Evolutionary conservation across 2,329 filamentous ascomycete genomes (phyloP).

Genomic region (Trichophaea hybrida): DNA sequence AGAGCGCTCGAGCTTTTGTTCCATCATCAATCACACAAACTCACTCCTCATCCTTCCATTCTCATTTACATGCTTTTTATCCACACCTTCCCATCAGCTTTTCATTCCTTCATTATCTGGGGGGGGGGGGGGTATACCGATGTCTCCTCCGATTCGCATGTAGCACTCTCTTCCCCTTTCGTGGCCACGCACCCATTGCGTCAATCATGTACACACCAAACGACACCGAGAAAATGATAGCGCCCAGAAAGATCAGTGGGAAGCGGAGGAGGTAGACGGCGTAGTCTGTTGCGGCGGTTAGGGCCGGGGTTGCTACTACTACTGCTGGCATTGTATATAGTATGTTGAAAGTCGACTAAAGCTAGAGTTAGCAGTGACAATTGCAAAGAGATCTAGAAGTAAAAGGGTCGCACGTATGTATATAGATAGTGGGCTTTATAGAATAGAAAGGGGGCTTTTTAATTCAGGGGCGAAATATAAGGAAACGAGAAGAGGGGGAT

Average conservation of each 20-base stretch:
- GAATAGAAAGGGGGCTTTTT: no score
- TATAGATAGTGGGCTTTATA: not conserved
- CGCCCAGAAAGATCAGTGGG: not conserved
- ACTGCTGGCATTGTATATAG: not conserved
- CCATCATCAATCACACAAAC: no score
- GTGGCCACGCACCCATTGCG: not conserved
- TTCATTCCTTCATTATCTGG: no score
- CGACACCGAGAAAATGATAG: not conserved
- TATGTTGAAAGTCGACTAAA: not conserved
- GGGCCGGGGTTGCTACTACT: not conserved
- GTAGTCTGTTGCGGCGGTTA: not conserved
- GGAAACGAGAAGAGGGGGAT: no score
- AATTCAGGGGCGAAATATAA: no score
- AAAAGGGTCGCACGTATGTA: not conserved
- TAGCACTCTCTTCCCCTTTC: not conserved
- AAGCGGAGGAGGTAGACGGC: not conserved
- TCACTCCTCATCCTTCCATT: no score
- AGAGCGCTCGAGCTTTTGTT: no score
- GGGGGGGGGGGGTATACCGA: no score
- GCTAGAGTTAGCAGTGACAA: not conserved
- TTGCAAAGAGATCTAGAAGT: not conserved
- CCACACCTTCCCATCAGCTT: no score
- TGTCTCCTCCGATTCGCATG: no score
- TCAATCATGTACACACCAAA: slow-evolving; percentile 1
- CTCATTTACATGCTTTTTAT: no score